Base-by-base conservation (phyloP, 192 early-diverging fungal genomes). In the Pilobolus umbonatus region DNA sequence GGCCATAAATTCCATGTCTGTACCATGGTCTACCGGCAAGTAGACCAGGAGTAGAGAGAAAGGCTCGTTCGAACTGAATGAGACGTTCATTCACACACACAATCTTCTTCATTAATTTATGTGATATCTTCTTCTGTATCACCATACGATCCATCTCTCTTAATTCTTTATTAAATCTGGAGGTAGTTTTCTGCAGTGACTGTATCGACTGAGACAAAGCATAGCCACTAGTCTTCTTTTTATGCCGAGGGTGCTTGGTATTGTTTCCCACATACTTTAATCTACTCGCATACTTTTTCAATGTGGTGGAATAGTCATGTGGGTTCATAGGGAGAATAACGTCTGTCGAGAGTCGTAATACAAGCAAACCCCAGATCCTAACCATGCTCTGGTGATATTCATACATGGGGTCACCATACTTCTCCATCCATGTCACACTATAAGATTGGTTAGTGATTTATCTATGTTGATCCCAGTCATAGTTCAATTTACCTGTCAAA, bases 31-130 rank as follows among this genome's bases (percentile, higher is more conserved):
- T 35, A 34, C 28, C 39, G 3, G 25, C 14, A 3, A 74, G 74
- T n/a, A 83, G 63, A 21, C 83, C 84, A n/a, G 70, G 53, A 11
- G 68, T 63, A 25, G 77, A 71, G n/a, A 81, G 56, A 51, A 86
- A 75, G 24, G 71, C 68, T 12, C 76, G 67, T 58, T 86, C 84
- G 11, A 83, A 71, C 12, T 61, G 17, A 9, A 58, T 65, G 3
- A 73, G 29, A 21, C 69, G 66, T 45, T 76, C 74, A 60, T 86
- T 85, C 14, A 73, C 65, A 0, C 59, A 68, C 1, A 21, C 28
- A 15, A 57, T 36, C 10, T 57, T 54, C 31, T 49, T 44, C 43
- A 32, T 17, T 15, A 56, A 25, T 17, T 67, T 67, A 21, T 55
- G 25, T 29, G 31, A 34, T 17, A 4, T 40, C 7, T 57, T 28